A percentile compares a stretch with the other conserved stretches of the same genome.
phyloP scores from a whole-genome alignment of 2,329 filamentous ascomycete species.

The Microcera coccophila region DNA sequence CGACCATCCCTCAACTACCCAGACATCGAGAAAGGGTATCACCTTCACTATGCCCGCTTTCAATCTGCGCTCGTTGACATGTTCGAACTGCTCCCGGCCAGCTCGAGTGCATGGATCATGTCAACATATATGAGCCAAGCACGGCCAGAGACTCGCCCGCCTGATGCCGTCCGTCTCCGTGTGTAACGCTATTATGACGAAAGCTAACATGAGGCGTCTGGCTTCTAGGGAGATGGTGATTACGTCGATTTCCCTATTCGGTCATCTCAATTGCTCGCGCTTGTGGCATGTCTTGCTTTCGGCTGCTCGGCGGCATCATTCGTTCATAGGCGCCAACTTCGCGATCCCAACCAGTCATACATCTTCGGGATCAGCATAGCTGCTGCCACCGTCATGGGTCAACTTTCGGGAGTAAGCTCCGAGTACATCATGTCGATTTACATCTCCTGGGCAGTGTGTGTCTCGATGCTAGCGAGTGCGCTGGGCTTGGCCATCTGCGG shows the following conservation, averaged over 20 bases:
- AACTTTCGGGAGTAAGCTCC: constrained; percentile 16
- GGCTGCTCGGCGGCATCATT: constrained; percentile 24
- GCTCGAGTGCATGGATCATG: constrained; percentile 20
- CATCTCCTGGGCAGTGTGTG: constrained; percentile 23
- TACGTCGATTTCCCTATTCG: constrained; percentile 10
- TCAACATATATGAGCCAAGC: constrained; percentile 18
- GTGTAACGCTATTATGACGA: constrained; percentile 6
- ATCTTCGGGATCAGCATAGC: constrained; percentile 19
- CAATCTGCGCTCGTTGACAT: constrained; percentile 12
- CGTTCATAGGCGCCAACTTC: constrained; percentile 18
- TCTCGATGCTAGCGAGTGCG: constrained; percentile 22
- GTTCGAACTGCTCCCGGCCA: constrained; percentile 20
- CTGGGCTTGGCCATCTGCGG: constrained; percentile 9
- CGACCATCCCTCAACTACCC: constrained; percentile 3
- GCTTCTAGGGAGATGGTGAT: constrained; percentile 15
- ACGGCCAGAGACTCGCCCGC: constrained; percentile 8
- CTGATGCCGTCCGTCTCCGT: constrained; percentile 15
- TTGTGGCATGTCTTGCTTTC: constrained; percentile 21
- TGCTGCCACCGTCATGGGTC: constrained; percentile 14
- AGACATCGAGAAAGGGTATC: constrained; percentile 5
- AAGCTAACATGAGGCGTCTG: constrained; percentile 14
- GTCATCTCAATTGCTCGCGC: constrained; percentile 18
- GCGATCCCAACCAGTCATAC: constrained; percentile 14
- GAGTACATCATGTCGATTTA: constrained; percentile 23
- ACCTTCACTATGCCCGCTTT: constrained; percentile 12